These are phyloP conservation scores for Pestalotiopsis sp. DNA, from an alignment of 2,329 filamentous ascomycete species.

Conservation along the genomic window DNA sequence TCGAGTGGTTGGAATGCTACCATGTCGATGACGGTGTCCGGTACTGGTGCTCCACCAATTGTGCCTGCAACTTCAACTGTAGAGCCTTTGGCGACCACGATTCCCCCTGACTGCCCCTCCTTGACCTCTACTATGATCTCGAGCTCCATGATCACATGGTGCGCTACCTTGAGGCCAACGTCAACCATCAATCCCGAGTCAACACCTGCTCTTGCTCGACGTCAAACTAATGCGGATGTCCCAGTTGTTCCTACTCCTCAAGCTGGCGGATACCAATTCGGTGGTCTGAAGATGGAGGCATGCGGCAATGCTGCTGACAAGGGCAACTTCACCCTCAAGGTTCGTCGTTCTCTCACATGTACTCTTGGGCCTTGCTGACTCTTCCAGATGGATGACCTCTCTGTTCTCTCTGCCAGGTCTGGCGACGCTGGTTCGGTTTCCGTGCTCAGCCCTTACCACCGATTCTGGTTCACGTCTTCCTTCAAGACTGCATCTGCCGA, in stretches of 20 bases:
- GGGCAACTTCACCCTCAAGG: slow-evolving; percentile 31
- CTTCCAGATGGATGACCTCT: slow-evolving; percentile 29
- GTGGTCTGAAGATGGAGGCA: neutral
- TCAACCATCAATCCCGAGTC: slow-evolving; percentile 8
- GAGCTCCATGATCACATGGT: slow-evolving; percentile 12
- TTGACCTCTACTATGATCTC: slow-evolving; percentile 10
- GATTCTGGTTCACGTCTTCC: slow-evolving; percentile 30
- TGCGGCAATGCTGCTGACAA: slow-evolving; percentile 27
- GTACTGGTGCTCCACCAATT: slow-evolving; percentile 2
- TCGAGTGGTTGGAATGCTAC: slow-evolving; percentile 34
- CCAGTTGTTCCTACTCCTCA: slow-evolving; percentile 9
- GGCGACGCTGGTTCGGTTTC: slow-evolving; percentile 23
- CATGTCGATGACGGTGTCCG: slow-evolving; percentile 20
- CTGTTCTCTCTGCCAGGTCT: slow-evolving; percentile 18
- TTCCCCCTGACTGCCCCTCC: neutral
- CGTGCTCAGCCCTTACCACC: slow-evolving; percentile 31
- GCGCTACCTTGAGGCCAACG: neutral
- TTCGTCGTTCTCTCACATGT: slow-evolving; percentile 19
- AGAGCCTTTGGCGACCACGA: neutral
- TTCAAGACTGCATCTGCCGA: slow-evolving; percentile 25
- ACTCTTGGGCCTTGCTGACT: slow-evolving; percentile 11
- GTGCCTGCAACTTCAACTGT: neutral
- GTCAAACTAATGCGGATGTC: neutral
- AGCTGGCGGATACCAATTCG: slow-evolving; percentile 7
- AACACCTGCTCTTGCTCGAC: slow-evolving; percentile 5